phyloP scores from a whole-genome alignment of 768 basidiomycete genomes.

The Calocera viscosa region DNA sequence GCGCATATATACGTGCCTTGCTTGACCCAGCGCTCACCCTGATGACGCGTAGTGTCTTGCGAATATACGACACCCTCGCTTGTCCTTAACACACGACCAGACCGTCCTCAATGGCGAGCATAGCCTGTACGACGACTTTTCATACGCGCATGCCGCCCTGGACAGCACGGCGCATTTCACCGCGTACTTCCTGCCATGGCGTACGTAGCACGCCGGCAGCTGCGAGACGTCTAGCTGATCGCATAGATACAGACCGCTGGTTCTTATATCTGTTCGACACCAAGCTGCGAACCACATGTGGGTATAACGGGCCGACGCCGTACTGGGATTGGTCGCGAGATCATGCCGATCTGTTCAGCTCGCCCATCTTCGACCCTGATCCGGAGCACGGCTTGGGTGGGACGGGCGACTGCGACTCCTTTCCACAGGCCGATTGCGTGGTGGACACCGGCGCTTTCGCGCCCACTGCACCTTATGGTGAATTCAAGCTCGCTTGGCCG shows the following conservation, averaged over 20 bases:
- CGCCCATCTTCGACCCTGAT: background rate
- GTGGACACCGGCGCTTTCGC: background rate
- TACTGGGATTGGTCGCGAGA: background rate
- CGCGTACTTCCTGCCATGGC: background rate
- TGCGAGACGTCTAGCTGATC: too few species aligned
- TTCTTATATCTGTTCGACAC: background rate
- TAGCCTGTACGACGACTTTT: background rate
- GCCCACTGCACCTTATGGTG: background rate
- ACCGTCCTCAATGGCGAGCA: background rate
- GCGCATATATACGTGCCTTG: background rate
- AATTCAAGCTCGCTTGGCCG: background rate
- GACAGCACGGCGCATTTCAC: background rate
- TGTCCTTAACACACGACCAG: background rate
- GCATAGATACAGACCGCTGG: background rate
- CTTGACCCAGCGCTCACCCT: too few species aligned
- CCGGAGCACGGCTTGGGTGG: background rate
- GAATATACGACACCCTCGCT: background rate
- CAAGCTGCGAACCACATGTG: background rate
- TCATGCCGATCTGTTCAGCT: background rate
- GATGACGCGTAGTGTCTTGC: background rate
- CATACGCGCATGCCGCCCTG: background rate
- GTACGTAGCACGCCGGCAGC: too few species aligned
- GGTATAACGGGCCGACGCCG: background rate
- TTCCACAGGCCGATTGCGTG: background rate
- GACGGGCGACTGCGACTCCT: background rate